Conservation (phyloP, 371 early-diverging fungal genomes). For the Dinochytrium kinnereticum region DNA sequence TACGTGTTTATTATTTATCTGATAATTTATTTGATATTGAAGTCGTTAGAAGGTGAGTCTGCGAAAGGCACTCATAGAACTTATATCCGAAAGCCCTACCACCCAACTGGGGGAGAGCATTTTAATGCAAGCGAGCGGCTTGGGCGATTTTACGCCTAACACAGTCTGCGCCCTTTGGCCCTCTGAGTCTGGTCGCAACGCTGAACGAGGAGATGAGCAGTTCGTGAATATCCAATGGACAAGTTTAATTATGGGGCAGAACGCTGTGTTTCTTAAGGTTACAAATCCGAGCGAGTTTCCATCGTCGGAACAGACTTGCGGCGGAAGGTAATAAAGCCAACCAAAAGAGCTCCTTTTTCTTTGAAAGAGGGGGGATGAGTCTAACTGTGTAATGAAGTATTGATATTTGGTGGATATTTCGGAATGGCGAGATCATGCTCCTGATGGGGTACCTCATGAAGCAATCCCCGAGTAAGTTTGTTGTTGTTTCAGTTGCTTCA, state of each 20-base stretch:
- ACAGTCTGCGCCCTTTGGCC: constrained; percentile 7
- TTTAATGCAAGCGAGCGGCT: constrained; percentile 11
- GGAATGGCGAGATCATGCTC: constrained; percentile 22
- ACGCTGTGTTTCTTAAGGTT: background rate
- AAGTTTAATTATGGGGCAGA: constrained; percentile 11
- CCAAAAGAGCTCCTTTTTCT: background rate
- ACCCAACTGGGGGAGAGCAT: constrained; percentile 1
- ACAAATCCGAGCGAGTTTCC: background rate
- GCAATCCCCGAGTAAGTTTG: constrained; percentile 12
- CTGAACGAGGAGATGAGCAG: background rate
- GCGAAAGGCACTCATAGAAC: background rate
- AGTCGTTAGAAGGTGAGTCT: constrained; percentile 6
- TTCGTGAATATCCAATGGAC: constrained; percentile 7
- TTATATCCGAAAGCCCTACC: background rate
- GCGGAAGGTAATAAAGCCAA: constrained; percentile 3
- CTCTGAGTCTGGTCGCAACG: background rate
- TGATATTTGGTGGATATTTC: constrained; percentile 29
- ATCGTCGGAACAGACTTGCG: background rate
- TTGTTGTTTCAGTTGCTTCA: background rate
- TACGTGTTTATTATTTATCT: no score
- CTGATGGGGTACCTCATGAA: constrained; percentile 17
- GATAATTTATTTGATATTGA: no score
- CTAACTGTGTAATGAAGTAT: constrained; percentile 7
- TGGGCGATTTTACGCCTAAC: constrained; percentile 21
- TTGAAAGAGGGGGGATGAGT: background rate